Evolutionary conservation across 768 basidiomycete species (phyloP), one percentile per base, ranked within the genome.

Genomic region (Gymnopilus junonius): DNA sequence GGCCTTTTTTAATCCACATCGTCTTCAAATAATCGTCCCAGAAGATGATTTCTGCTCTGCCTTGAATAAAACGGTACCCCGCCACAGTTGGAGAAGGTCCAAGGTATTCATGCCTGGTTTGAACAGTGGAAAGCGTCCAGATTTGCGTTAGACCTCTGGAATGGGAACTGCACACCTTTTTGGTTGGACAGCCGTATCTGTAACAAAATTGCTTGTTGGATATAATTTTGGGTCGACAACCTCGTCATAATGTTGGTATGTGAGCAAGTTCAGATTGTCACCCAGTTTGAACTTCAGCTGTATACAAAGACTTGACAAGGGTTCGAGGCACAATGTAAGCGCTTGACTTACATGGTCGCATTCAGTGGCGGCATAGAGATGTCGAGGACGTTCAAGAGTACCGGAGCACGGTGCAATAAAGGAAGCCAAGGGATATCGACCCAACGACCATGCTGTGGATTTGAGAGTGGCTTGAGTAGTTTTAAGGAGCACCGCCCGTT

Each of bases 131-230:
- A 15, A 10, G 8, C 25, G 27, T 45, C 39, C 20, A 35, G n/a
- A 14, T 10, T 15, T 12, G 21, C 27, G 29, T n/a, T 25, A 43
- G 17, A 12, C 7, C 17, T 8, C n/a, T 32, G 25, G 8, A 43
- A 23, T 8, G 25, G 17, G 15, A 34, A 48, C 17, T 7, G 29
- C 20, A 35, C 34, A 51, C 50, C 59, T 60, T 25, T 60, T 51
- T 10, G 59, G 59, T 21, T 51, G 59, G 20, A 60, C 51, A 40
- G 48, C 21, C 4, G 46, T 48, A 10, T 60, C 59, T 4, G 59
- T 35, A 12, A 37, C 58, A 35, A 34, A 51, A 29, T 51, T 39
- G n/a, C 10, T 43, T 17, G 17, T 37, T n/a, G 31, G 20, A 59
- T 46, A 59, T 46, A n/a, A 35, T 32, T 34, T 46, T 21, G 29